Evolutionary conservation across 2,329 filamentous ascomycete genomes (phyloP).

Genomic region (Canariomyces notabilis): DNA sequence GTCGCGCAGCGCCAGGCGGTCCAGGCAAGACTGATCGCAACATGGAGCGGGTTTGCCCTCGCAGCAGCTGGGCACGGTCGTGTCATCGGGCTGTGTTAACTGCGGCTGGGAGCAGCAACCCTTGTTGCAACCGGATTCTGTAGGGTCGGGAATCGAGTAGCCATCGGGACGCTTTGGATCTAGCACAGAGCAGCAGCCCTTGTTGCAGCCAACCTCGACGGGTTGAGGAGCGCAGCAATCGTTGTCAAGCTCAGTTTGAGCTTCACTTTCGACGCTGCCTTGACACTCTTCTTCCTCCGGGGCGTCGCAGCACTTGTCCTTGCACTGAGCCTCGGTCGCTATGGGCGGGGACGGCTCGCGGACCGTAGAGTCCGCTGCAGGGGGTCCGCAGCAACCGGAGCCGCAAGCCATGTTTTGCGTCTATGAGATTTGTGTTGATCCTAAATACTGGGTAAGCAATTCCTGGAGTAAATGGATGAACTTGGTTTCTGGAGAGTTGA

Average conservation of each 20-base stretch:
- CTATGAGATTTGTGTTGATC: too few relatives aligned
- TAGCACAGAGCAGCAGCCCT: constrained; percentile 6
- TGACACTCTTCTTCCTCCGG: neutral
- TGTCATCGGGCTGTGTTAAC: neutral
- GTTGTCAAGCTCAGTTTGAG: too few relatives aligned
- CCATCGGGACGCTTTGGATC: too few relatives aligned
- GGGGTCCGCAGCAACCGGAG: constrained; percentile 15
- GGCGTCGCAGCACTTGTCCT: neutral
- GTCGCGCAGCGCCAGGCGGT: constrained; percentile 40
- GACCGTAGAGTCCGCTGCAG: too few relatives aligned
- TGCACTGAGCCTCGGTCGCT: neutral
- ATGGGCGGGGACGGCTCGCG: neutral
- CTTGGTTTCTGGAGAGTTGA: too few relatives aligned
- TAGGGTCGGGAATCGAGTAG: neutral
- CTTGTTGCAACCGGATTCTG: constrained; percentile 5
- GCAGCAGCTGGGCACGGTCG: constrained; percentile 34
- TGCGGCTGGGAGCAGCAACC: constrained; percentile 1
- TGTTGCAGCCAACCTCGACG: constrained; percentile 3
- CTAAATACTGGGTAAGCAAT: too few relatives aligned
- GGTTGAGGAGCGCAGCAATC: neutral
- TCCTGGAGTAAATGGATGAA: too few relatives aligned
- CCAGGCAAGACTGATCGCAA: constrained; percentile 40
- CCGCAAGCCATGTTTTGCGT: constrained; percentile 15
- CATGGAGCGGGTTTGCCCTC: constrained; percentile 37
- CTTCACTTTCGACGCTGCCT: too few relatives aligned